Conservation (phyloP, 805 yeast species). For the Teunomyces panamensis region DNA sequence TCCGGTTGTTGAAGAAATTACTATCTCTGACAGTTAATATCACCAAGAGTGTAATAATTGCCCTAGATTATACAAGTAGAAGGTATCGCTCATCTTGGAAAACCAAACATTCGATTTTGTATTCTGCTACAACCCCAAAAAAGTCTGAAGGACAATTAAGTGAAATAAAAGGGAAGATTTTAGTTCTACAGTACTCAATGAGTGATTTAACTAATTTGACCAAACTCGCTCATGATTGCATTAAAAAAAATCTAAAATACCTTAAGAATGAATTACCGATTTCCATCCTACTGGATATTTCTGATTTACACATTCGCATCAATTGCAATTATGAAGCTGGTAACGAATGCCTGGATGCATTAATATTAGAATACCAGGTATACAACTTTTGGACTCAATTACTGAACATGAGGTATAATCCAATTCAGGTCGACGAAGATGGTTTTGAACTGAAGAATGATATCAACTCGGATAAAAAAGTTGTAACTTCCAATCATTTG, state of each 20-base stretch:
- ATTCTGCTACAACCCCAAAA: neutral
- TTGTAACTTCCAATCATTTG: neutral
- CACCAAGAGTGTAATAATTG: neutral
- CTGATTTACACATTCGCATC: too few relatives aligned
- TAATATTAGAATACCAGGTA: slow-evolving; percentile 7
- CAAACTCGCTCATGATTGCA: neutral
- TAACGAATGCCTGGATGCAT: neutral
- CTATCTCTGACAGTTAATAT: neutral
- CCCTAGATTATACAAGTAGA: slow-evolving; percentile 1
- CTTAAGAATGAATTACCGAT: neutral
- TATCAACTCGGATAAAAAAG: neutral
- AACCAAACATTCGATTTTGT: slow-evolving; percentile 4
- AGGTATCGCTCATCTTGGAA: slow-evolving; percentile 10
- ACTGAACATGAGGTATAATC: neutral
- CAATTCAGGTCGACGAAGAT: neutral
- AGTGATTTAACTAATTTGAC: too few relatives aligned
- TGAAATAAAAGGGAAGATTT: neutral
- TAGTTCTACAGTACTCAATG: too few relatives aligned
- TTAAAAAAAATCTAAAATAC: neutral
- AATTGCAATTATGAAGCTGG: too few relatives aligned
- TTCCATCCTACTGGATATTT: too few relatives aligned
- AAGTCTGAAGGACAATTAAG: slow-evolving; percentile 1
- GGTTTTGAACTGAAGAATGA: neutral
- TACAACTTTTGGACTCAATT: slow-evolving; percentile 11
- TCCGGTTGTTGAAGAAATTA: neutral